A percentile compares a stretch with the other conserved stretches of the same genome.
These are phyloP conservation scores for Podospora fimiseda DNA, from an alignment of 495 filamentous ascomycete genomes.

Conservation along the genomic window DNA sequence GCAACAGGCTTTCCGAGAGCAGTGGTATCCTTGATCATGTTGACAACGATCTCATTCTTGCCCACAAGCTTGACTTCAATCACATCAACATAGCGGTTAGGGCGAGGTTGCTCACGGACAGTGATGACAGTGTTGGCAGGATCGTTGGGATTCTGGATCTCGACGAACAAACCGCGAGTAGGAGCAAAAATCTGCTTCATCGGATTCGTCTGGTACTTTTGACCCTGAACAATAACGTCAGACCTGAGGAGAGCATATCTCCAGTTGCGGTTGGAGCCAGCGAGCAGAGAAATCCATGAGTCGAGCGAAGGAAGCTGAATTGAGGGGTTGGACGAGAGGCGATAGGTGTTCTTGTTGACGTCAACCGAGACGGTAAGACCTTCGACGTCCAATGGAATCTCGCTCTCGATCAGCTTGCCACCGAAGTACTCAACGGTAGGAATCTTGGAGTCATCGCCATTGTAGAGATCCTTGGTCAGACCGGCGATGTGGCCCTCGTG, in stretches of 20 bases:
- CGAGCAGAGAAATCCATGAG: conserved; percentile 80
- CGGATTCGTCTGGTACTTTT: conserved; percentile 95
- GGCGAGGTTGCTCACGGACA: conserved; percentile 59
- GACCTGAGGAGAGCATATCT: conserved; percentile 95
- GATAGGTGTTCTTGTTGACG: conserved; percentile 67
- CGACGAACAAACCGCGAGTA: conserved; percentile 76
- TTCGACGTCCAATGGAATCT: conserved; percentile 61
- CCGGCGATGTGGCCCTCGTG: conserved; percentile 78
- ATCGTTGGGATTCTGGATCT: conserved; percentile 73
- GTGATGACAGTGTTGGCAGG: conserved; percentile 71
- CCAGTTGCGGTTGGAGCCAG: conserved; percentile 82
- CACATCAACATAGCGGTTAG: conserved; percentile 66
- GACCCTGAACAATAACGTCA: conserved; percentile 88
- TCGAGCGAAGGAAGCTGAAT: conserved; percentile 68
- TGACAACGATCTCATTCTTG: conserved; percentile 73
- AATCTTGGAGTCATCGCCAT: conserved; percentile 61
- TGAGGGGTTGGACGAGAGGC: conserved; percentile 63
- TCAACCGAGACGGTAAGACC: conserved; percentile 74
- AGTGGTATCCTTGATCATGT: conserved; percentile 84
- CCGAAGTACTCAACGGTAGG: conserved; percentile 93
- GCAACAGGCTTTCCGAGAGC: conserved; percentile 70
- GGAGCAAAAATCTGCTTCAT: conserved; percentile 87
- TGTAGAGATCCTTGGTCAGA: conserved; percentile 75
- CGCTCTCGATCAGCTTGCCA: conserved; percentile 63
- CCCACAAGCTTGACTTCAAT: conserved; percentile 72